Evolutionary conservation across 768 basidiomycete genomes (phyloP).

Genomic region (Calocybe cyanea): DNA sequence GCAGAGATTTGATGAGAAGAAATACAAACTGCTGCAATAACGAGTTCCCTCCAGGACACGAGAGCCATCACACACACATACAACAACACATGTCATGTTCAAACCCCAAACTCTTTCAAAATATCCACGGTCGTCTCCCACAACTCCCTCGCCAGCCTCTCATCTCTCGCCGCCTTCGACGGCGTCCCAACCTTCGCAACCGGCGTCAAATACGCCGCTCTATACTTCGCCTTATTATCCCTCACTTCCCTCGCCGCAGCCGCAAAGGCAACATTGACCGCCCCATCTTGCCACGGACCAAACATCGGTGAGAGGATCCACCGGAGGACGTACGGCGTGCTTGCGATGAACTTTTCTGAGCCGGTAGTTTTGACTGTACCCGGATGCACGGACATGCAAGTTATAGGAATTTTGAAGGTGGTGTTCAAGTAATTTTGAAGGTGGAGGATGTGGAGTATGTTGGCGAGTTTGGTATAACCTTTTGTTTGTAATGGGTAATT

Average conservation of each 20-base stretch:
- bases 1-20: too few relatives aligned
- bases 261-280: constrained; percentile 26
- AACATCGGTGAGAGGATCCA: constrained; percentile 18
- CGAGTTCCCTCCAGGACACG: too few relatives aligned
- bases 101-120: constrained; percentile 5
- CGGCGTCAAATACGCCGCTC: constrained; percentile 21
- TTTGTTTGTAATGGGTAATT: too few relatives aligned
- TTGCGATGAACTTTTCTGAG: background rate
- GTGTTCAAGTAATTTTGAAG: too few relatives aligned
- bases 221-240: constrained; percentile 19
- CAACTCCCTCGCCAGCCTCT: constrained; percentile 8
- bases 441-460: too few relatives aligned
- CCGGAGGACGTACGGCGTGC: constrained; percentile 16
- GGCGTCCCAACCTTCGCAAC: constrained; percentile 9
- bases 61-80: too few relatives aligned
- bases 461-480: too few relatives aligned
- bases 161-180: constrained; percentile 3
- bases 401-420: too few relatives aligned
- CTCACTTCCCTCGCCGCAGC: constrained; percentile 22
- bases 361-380: too few relatives aligned
- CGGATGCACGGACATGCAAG: too few relatives aligned
- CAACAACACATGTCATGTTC: too few relatives aligned
- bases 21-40: too few relatives aligned
- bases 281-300: constrained; percentile 12
- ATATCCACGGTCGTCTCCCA: constrained; percentile 12